phyloP scores from a whole-genome alignment of 2,329 filamentous ascomycete genomes.

The Fusarium goolgardi region DNA sequence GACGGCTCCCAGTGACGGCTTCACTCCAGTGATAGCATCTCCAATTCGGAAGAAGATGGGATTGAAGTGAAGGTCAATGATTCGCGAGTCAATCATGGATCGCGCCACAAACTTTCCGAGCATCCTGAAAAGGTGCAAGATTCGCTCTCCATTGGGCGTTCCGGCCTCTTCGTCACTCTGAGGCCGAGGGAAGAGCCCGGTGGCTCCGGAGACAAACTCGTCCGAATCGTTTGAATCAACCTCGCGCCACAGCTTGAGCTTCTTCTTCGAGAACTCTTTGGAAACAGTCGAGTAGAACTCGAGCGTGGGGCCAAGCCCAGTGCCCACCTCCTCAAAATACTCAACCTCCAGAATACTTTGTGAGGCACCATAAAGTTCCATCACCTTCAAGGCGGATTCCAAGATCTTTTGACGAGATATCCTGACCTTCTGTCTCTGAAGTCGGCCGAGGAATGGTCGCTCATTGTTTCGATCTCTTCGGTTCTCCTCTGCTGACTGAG shows the following conservation, averaged over 20 bases:
- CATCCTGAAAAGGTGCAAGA: constrained; percentile 89
- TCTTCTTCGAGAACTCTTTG: constrained; percentile 97
- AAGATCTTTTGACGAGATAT: constrained; percentile 95
- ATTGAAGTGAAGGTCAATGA: constrained; percentile 98
- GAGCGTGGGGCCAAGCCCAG: constrained; percentile 91
- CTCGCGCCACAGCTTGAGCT: constrained; percentile 95
- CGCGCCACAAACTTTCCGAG: constrained; percentile 97
- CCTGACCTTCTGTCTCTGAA: constrained; percentile 97
- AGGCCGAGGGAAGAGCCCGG: constrained; percentile 91
- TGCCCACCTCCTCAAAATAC: constrained; percentile 98
- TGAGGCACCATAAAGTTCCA: constrained; percentile 98
- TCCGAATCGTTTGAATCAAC: constrained; percentile 78
- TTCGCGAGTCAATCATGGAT: constrained; percentile 97
- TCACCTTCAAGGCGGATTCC: constrained; percentile 96
- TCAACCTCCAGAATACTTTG: constrained; percentile 97
- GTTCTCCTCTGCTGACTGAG: constrained; percentile 82
- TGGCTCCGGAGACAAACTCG: constrained; percentile 86
- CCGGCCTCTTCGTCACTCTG: constrained; percentile 81
- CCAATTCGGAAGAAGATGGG: constrained; percentile 97
- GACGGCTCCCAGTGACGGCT: constrained; percentile 87
- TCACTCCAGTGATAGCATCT: constrained; percentile 73
- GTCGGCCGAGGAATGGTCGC: constrained; percentile 86
- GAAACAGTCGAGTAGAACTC: constrained; percentile 99
- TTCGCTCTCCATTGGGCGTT: constrained; percentile 84
- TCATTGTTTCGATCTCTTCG: constrained; percentile 89